These are phyloP conservation scores for Coniosporium tulheliwenetii DNA, from an alignment of 2,329 filamentous ascomycete genomes.

Conservation along the genomic window DNA sequence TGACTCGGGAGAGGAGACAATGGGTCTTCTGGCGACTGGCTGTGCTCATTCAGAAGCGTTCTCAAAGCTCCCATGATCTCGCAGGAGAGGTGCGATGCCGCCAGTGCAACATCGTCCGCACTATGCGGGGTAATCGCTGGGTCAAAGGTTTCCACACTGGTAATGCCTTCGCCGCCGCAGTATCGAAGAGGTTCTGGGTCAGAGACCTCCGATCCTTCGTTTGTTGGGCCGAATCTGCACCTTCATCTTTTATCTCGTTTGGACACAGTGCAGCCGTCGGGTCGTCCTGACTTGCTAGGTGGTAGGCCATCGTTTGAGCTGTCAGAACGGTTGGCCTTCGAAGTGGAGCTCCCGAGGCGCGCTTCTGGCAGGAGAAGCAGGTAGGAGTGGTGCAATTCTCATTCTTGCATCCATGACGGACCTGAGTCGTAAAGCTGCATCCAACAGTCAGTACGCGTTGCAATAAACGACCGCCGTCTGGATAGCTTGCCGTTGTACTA, in stretches of 20 bases:
- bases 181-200: conserved; percentile 35
- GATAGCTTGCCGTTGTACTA: no score
- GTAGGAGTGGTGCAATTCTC: conserved; percentile 52
- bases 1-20: not conserved
- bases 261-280: conserved; percentile 51
- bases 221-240: not conserved
- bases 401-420: conserved; percentile 48
- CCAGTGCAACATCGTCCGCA: no score
- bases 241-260: not conserved
- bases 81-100: conserved; percentile 15
- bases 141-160: conserved; percentile 7
- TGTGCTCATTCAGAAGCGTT: not conserved
- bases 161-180: no score
- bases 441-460: no score
- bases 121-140: no score
- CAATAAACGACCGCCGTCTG: no score
- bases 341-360: conserved; percentile 49
- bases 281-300: conserved; percentile 61
- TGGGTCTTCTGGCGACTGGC: no score
- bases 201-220: conserved; percentile 43
- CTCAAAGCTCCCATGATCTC: conserved; percentile 13
- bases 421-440: not conserved
- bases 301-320: conserved; percentile 62
- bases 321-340: conserved; percentile 66
- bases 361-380: conserved; percentile 61